phyloP scores from a whole-genome alignment of 768 basidiomycete genomes.

The Panellus pusillus region DNA sequence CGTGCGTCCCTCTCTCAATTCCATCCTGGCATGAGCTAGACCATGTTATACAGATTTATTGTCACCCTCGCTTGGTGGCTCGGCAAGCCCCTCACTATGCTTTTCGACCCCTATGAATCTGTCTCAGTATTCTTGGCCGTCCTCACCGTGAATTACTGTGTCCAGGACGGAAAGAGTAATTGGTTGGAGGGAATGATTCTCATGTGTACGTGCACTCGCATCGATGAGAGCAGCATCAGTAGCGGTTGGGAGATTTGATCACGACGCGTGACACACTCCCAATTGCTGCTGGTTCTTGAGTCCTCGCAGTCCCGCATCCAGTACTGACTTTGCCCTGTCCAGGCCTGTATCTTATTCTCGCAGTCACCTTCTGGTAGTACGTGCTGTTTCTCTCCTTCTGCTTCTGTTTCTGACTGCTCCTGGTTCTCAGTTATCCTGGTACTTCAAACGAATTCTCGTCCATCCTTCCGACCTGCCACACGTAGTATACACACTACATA shows the following conservation, averaged over 20 bases:
- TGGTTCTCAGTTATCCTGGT: slow-evolving; percentile 40
- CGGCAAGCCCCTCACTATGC: slow-evolving; percentile 73
- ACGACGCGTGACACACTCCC: too few relatives aligned
- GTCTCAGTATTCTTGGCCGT: slow-evolving; percentile 55
- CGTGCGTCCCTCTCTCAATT: slow-evolving; percentile 44
- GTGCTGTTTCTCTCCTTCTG: slow-evolving; percentile 18
- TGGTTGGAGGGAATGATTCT: slow-evolving; percentile 78
- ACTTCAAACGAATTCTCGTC: not conserved
- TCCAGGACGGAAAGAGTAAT: slow-evolving; percentile 80
- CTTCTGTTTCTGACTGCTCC: too few relatives aligned
- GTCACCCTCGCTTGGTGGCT: slow-evolving; percentile 79
- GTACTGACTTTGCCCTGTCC: slow-evolving; percentile 1
- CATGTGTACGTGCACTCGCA: slow-evolving; percentile 49
- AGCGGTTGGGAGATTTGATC: too few relatives aligned
- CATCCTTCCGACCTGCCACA: not conserved
- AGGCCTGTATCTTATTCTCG: slow-evolving; percentile 74
- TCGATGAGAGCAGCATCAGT: too few relatives aligned
- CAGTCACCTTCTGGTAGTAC: slow-evolving; percentile 61
- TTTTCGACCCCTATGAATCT: slow-evolving; percentile 90
- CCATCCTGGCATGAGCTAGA: not conserved
- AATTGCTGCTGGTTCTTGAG: too few relatives aligned
- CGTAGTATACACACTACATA: not conserved
- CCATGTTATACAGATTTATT: slow-evolving; percentile 52
- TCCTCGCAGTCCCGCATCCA: not conserved
- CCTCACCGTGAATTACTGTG: slow-evolving; percentile 81